A percentile compares a stretch with the other conserved stretches of the same genome.
Conservation (phyloP, 352 stramenopile genomes). For the Phytophthora kernoviae region DNA sequence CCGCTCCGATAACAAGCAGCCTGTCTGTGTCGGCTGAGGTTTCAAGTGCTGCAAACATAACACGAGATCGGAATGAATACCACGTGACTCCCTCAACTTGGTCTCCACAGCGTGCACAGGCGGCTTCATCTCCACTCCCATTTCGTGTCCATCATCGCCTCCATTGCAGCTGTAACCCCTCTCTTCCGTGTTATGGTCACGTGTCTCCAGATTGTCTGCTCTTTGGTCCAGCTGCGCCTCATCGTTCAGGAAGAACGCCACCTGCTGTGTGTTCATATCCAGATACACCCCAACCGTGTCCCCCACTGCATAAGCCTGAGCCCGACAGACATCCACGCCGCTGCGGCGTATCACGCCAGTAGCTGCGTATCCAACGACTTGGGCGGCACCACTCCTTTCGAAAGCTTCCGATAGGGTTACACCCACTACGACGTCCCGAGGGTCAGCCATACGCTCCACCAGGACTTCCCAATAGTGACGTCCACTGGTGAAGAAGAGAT, state of each 20-base stretch:
- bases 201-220: constrained; percentile 5
- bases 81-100: constrained; percentile 12
- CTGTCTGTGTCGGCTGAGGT: constrained; percentile 36
- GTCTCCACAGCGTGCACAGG: constrained; percentile 2
- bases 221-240: constrained; percentile 18
- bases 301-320: constrained; percentile 35
- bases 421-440: constrained; percentile 35
- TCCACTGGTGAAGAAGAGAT: constrained; percentile 64
- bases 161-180: constrained; percentile 1
- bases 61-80: constrained; percentile 26
- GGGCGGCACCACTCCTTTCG: constrained; percentile 25
- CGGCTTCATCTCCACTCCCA: constrained; percentile 27
- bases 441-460: constrained; percentile 33
- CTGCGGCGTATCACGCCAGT: constrained; percentile 42
- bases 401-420: constrained; percentile 32
- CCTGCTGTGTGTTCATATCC: constrained; percentile 47
- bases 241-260: constrained; percentile 57
- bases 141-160: background rate
- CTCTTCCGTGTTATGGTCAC: constrained; percentile 3
- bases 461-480: constrained; percentile 55
- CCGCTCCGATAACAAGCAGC: constrained; percentile 35
- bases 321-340: constrained; percentile 36
- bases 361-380: constrained; percentile 42
- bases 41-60: constrained; percentile 43
- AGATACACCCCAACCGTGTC: constrained; percentile 51